Conservation (phyloP, 2,329 filamentous ascomycete species). For the Daldinia eschscholtzii region DNA sequence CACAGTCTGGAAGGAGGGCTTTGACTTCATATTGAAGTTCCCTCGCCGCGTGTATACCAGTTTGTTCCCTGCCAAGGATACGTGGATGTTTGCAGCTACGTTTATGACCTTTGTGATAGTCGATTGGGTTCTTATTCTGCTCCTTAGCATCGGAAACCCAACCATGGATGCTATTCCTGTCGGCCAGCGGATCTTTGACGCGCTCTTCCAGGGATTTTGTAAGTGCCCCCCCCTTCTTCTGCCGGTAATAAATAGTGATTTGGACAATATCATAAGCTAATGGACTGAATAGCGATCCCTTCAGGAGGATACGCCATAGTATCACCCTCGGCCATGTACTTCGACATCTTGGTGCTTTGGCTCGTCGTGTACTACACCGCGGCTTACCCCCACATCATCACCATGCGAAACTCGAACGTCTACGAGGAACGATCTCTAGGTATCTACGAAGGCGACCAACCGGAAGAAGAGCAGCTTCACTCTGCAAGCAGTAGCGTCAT, state of each 20-base stretch:
- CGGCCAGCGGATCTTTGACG: slow-evolving; percentile 63
- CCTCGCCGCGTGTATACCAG: slow-evolving; percentile 60
- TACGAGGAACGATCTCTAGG: slow-evolving; percentile 78
- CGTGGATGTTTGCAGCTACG: slow-evolving; percentile 65
- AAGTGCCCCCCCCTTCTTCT: slow-evolving; percentile 49
- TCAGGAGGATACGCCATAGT: slow-evolving; percentile 68
- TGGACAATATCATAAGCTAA: slow-evolving; percentile 26
- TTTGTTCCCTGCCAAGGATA: slow-evolving; percentile 66
- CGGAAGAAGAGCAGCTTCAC: slow-evolving; percentile 45
- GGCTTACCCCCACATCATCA: slow-evolving; percentile 72
- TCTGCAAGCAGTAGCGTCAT: slow-evolving; percentile 45
- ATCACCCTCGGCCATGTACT: slow-evolving; percentile 61
- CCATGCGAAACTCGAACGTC: slow-evolving; percentile 76
- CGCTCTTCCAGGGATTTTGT: slow-evolving; percentile 64
- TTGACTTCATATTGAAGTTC: slow-evolving; percentile 56
- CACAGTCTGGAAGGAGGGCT: slow-evolving; percentile 52
- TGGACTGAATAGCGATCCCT: slow-evolving; percentile 56
- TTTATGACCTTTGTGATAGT: slow-evolving; percentile 63
- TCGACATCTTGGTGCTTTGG: slow-evolving; percentile 71
- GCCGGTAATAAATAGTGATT: slow-evolving; percentile 5
- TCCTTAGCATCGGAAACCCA: slow-evolving; percentile 65
- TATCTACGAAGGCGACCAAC: slow-evolving; percentile 60
- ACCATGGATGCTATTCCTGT: slow-evolving; percentile 59
- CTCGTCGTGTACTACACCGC: slow-evolving; percentile 77
- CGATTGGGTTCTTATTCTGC: slow-evolving; percentile 66